Evolutionary conservation across 257 asterid genomes (phyloP), one percentile per base, ranked within the genome.

Genomic region (Prunella vulgaris): DNA sequence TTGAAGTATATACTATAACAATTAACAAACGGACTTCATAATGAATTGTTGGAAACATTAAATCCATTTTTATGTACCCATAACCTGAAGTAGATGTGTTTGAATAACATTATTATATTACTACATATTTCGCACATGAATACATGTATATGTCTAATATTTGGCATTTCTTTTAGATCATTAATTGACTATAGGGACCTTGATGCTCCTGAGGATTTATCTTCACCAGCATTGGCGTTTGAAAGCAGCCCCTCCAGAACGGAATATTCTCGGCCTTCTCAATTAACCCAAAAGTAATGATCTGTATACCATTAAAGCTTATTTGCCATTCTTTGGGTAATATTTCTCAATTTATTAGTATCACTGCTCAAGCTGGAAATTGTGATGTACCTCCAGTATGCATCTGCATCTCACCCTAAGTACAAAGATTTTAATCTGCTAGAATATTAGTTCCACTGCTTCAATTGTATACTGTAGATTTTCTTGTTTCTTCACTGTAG

Each of bases 111-210:
- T 9, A 37, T 51, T 32, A 18, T 60, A 14, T 53, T 40, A n/a
- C 54, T 12, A 4, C 32, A 6, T 35, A 21, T 49, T 42, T 48
- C 46, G 30, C 48, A 59, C 56, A 30, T 56, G 10, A 30, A 28
- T 57, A 52, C 64, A n/a, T 69, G 73, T 68, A 58, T 63, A 58
- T 37, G 42, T 74, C 72, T 68, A 53, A 64, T 68, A 56, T 42
- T 49, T 69, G 63, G 77, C 71, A 64, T 68, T 66, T 51, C 60
- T 67, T 81, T 56, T 71, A 84, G 89, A 71, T 66, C 78, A 21
- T 27, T 78, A 46, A 75, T 84, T 63, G 74, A 81, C 78, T 84
- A 81, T 52, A 72, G 86, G 73, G 89, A 84, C 78, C 86, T 84
- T 57, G 89, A 81, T 79, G 78, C 83, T 70, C 86, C 85, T 18